phyloP scores from a whole-genome alignment of 2,329 filamentous ascomycete species.

The Fusarium continuum region DNA sequence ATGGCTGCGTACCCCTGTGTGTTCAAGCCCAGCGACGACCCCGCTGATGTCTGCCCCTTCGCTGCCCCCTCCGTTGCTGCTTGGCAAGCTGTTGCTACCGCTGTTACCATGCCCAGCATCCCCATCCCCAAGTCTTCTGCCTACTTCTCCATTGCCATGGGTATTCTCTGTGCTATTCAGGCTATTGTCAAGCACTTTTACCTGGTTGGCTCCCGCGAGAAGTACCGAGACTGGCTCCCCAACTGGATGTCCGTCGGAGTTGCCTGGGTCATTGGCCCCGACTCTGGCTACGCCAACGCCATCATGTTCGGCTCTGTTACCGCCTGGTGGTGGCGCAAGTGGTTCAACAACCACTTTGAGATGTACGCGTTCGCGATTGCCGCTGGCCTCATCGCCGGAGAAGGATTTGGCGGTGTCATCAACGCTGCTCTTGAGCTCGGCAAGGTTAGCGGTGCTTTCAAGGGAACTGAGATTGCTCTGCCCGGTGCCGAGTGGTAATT shows the following conservation, averaged over 20 bases:
- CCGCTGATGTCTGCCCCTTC: conserved; percentile 61
- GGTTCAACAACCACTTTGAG: conserved; percentile 59
- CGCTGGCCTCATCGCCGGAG: conserved; percentile 69
- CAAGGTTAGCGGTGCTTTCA: conserved; percentile 44
- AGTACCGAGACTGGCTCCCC: conserved; percentile 66
- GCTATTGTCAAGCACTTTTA: conserved; percentile 64
- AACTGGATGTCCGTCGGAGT: conserved; percentile 71
- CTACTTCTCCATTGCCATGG: conserved; percentile 66
- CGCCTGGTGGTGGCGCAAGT: conserved; percentile 64
- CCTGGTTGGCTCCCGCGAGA: conserved; percentile 60
- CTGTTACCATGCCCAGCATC: conserved; percentile 64
- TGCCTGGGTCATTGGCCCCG: conserved; percentile 66
- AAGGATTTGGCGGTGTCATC: conserved; percentile 69
- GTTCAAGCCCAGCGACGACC: conserved; percentile 56
- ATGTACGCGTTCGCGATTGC: conserved; percentile 67
- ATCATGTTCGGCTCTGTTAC: conserved; percentile 65
- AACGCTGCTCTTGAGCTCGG: conserved; percentile 59
- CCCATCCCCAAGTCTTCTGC: conserved; percentile 64
- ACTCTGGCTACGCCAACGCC: conserved; percentile 62
- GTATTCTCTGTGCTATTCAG: conserved; percentile 59
- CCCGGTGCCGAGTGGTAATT: conserved; percentile 25
- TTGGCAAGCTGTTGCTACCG: conserved; percentile 71
- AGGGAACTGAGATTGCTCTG: conserved; percentile 31
- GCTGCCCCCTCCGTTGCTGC: conserved; percentile 69
- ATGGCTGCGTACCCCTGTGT: conserved; percentile 75